A percentile compares a stretch with the other conserved stretches of the same genome.
These are phyloP conservation scores for Lophium mytilinum DNA, from an alignment of 495 filamentous ascomycete genomes.

Conservation along the genomic window DNA sequence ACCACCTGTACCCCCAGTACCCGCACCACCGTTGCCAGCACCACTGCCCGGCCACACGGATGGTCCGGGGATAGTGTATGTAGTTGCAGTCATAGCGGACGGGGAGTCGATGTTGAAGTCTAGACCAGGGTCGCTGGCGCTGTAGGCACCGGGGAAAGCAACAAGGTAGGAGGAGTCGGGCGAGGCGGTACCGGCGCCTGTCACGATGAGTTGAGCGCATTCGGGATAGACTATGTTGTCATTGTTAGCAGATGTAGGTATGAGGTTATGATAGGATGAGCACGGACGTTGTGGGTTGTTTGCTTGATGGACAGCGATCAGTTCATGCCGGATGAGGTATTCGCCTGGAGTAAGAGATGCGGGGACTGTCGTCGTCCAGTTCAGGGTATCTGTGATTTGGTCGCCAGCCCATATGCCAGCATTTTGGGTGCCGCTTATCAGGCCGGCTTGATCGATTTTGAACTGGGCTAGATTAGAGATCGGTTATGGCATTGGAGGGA, in stretches of 20 bases:
- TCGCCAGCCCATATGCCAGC: slow-evolving; percentile 20
- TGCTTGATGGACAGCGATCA: slow-evolving; percentile 20
- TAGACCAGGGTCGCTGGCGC: slow-evolving; percentile 16
- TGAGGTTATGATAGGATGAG: no score
- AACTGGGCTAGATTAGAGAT: slow-evolving; percentile 8
- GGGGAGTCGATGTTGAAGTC: slow-evolving; percentile 23
- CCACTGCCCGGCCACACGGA: slow-evolving; percentile 18
- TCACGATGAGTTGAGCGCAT: slow-evolving; percentile 39
- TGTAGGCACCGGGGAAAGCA: slow-evolving; percentile 31
- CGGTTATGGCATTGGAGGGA: background rate
- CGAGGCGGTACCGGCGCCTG: slow-evolving; percentile 28
- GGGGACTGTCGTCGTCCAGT: slow-evolving; percentile 20
- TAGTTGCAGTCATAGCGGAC: slow-evolving; percentile 16
- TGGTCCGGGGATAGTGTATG: slow-evolving; percentile 22
- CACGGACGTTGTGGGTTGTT: slow-evolving; percentile 18
- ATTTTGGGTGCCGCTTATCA: slow-evolving; percentile 18
- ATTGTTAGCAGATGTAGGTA: no score
- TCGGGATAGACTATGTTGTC: slow-evolving; percentile 32
- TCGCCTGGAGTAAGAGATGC: slow-evolving; percentile 17
- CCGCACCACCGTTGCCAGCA: background rate
- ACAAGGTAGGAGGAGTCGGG: slow-evolving; percentile 29
- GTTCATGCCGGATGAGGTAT: slow-evolving; percentile 26
- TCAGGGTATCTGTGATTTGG: slow-evolving; percentile 13
- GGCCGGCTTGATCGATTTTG: slow-evolving; percentile 24
- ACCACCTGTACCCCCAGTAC: background rate